A percentile compares a stretch with the other conserved stretches of the same genome.
Conservation (phyloP, 192 early-diverging fungal species). For the Borealophlyctis nickersoniae region DNA sequence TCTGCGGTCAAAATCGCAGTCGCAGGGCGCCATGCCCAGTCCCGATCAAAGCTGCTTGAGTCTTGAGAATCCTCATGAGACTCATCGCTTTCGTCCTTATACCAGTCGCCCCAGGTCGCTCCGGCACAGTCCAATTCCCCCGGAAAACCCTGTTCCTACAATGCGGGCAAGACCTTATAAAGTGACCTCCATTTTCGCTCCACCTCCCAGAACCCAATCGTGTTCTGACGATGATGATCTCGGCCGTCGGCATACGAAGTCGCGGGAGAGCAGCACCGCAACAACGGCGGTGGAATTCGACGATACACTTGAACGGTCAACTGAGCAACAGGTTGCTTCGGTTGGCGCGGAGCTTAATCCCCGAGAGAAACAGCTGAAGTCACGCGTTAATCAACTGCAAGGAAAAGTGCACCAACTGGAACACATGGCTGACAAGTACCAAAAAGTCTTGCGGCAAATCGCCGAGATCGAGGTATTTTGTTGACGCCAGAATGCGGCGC, state of each 20-base stretch:
- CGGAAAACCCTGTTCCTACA: neutral
- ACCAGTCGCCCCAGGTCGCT: too few relatives aligned
- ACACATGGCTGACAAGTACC: neutral
- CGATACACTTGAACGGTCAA: neutral
- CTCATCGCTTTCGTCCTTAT: too few relatives aligned
- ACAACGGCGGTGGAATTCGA: neutral
- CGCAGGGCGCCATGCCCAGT: too few relatives aligned
- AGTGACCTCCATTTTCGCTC: neutral
- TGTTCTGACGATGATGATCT: neutral
- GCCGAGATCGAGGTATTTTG: constrained; percentile 12
- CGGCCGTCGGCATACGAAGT: neutral
- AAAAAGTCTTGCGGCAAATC: neutral
- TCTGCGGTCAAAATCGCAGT: too few relatives aligned
- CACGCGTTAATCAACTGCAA: constrained; percentile 18
- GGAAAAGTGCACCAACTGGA: constrained; percentile 18
- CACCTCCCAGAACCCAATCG: neutral
- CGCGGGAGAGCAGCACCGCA: neutral
- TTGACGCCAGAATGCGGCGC: too few relatives aligned
- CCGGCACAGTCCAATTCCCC: too few relatives aligned
- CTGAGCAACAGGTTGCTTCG: neutral
- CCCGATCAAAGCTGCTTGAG: too few relatives aligned
- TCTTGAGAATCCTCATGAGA: too few relatives aligned
- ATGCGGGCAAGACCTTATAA: neutral
- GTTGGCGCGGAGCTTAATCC: neutral
- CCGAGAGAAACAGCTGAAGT: constrained; percentile 5